Evolutionary conservation across 1,284 basidiomycete genomes (phyloP), one percentile per base, ranked within the genome.

Genomic region (Ceraceosorus guamensis): DNA sequence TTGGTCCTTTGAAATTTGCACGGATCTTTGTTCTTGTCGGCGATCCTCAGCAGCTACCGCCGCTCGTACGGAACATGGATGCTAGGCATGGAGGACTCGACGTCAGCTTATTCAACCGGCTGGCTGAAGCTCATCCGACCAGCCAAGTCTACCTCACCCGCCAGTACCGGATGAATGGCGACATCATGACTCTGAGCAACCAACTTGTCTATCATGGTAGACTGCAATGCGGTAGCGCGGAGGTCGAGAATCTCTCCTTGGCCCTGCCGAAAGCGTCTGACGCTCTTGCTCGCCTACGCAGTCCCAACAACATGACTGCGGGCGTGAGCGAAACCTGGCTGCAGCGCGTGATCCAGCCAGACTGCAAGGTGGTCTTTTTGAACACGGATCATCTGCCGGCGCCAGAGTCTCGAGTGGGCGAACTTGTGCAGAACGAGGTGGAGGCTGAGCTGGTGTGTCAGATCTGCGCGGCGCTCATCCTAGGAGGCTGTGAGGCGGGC

Each of bases 91-190:
- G 86, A 2, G 95, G 93, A 0, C 79, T 97, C 31, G 91, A 96
- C 62, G 80, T 88, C 1, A 92, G 89, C 0, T 81, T 98, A 7
- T 99, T 99, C 81, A 84, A 88, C 49, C 82, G 85, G 1, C 82
- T 98, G 3, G 89, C 88, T 0, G 86, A 91, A 47, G 85, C 87
- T 0, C 89, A 96, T 69, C 89, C 89, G 0, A 77, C 84, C 18
- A 84, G 90, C 1, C 87, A 96, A 45, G 83, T 87, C 16, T 86
- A 91, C 63, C 81, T 98, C 34, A 82, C 83, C 0, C 81, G 86
- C 52, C 93, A 99, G 74, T 99, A 98, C 75, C 82, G 95, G 53
- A 98, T 98, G 93, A 96, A 93, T 76, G 83, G 83, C 56, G 91
- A 95, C 59, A 97, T 99, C 72, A 98, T 97, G 93, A 74, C 83